Conservation (phyloP, 2,329 filamentous ascomycete genomes). For the Botrytis deweyae region DNA sequence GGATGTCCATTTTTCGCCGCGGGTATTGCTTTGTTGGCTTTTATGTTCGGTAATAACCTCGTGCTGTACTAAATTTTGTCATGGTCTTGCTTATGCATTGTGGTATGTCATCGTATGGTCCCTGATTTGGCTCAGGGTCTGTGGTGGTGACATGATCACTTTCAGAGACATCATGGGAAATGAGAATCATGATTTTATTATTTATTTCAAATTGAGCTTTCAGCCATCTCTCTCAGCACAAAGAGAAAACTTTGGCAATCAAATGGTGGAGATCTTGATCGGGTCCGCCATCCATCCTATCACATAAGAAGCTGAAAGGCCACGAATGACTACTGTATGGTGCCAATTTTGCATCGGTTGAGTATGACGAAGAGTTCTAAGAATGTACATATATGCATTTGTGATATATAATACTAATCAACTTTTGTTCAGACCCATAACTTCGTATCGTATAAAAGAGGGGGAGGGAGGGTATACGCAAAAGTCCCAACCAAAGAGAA, state of each 20-base stretch:
- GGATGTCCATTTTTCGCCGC: not conserved
- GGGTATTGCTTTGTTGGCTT: not conserved
- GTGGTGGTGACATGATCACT: not conserved
- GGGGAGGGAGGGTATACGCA: conserved; percentile 18
- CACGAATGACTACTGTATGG: not conserved
- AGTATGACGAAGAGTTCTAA: not conserved
- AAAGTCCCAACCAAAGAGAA: conserved; percentile 16
- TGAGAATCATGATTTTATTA: not conserved
- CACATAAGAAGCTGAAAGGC: not conserved
- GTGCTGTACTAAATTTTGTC: not conserved
- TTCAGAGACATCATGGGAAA: not conserved
- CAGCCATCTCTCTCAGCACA: not conserved
- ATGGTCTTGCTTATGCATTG: not conserved
- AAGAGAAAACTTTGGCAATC: not conserved
- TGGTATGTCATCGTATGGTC: not conserved
- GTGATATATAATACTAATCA: conserved; percentile 3
- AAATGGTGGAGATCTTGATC: not conserved
- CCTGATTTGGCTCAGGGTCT: not conserved
- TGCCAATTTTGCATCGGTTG: not conserved
- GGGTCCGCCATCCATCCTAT: not conserved
- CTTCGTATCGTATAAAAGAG: conserved; percentile 7
- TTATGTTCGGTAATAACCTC: not conserved
- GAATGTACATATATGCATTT: conserved; percentile 7
- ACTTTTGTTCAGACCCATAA: conserved; percentile 8
- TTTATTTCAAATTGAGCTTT: not conserved